phyloP scores from a whole-genome alignment of 1,284 basidiomycete genomes.

The Puccinia horiana region DNA sequence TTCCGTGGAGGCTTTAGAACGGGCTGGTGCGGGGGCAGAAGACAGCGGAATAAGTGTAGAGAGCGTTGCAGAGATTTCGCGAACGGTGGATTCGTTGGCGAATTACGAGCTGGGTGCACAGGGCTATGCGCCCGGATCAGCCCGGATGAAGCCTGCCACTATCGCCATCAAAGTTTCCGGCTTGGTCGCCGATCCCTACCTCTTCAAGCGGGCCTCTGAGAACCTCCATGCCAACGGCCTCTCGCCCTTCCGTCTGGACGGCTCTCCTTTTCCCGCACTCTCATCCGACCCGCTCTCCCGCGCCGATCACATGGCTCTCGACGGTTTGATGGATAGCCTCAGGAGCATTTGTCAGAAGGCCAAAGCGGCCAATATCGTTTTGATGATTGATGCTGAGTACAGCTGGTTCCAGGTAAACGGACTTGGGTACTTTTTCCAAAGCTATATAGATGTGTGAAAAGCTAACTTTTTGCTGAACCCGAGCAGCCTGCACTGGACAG shows the following conservation, averaged over 20 bases:
- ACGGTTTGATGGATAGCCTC: conserved; percentile 19
- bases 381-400: conserved; percentile 48
- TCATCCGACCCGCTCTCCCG: background rate
- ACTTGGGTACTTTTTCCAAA: background rate
- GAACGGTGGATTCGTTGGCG: conserved; percentile 10
- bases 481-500: conserved; percentile 39
- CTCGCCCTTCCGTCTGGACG: conserved; percentile 27
- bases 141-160: conserved; percentile 22
- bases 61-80: conserved; percentile 15
- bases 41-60: background rate
- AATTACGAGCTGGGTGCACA: background rate
- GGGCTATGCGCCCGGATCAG: conserved; percentile 11
- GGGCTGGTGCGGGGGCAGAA: background rate
- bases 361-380: conserved; percentile 22
- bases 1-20: conserved; percentile 21
- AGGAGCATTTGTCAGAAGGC: conserved; percentile 30
- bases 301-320: conserved; percentile 6
- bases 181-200: conserved; percentile 34
- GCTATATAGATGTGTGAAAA: background rate
- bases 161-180: conserved; percentile 43
- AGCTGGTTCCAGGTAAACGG: conserved; percentile 48
- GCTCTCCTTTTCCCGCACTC: conserved; percentile 4
- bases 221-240: background rate
- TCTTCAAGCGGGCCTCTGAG: conserved; percentile 43
- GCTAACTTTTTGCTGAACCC: too few relatives aligned